These are phyloP conservation scores for Quaeritorhiza haematococci DNA, from an alignment of 371 early-diverging fungal genomes.

Conservation along the genomic window DNA sequence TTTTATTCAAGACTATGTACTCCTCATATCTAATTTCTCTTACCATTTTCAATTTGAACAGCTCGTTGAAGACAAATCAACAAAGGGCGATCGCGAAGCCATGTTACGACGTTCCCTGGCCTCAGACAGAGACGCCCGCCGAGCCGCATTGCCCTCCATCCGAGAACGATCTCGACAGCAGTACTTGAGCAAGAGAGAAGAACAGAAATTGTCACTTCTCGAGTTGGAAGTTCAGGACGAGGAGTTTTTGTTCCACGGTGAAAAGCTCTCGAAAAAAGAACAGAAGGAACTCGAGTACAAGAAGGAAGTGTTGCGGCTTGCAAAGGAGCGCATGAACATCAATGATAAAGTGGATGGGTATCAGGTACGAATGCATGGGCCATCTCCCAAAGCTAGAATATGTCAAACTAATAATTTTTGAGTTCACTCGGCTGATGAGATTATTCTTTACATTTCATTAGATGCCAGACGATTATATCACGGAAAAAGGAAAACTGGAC, in stretches of 20 bases:
- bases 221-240: slow-evolving; percentile 81
- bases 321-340: slow-evolving; percentile 78
- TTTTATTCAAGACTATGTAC: not conserved
- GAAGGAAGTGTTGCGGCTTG: slow-evolving; percentile 72
- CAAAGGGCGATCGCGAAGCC: slow-evolving; percentile 65
- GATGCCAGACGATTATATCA: slow-evolving; percentile 86
- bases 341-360: slow-evolving; percentile 78
- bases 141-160: slow-evolving; percentile 52
- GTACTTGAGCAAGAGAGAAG: slow-evolving; percentile 84
- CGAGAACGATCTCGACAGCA: slow-evolving; percentile 83
- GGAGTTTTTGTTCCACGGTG: slow-evolving; percentile 71
- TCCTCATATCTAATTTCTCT: not conserved
- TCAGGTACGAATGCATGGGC: slow-evolving; percentile 22
- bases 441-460: not conserved
- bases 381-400: too few species aligned
- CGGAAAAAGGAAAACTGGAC: slow-evolving; percentile 92
- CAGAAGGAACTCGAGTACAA: slow-evolving; percentile 70
- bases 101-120: slow-evolving; percentile 70
- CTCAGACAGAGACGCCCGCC: slow-evolving; percentile 66
- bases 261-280: slow-evolving; percentile 76
- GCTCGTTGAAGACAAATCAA: slow-evolving; percentile 74
- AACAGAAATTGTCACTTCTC: slow-evolving; percentile 71
- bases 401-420: not conserved
- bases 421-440: not conserved
- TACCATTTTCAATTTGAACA: slow-evolving; percentile 11